These are phyloP conservation scores for Ustulina deusta DNA, from an alignment of 2,329 filamentous ascomycete genomes.

Conservation along the genomic window DNA sequence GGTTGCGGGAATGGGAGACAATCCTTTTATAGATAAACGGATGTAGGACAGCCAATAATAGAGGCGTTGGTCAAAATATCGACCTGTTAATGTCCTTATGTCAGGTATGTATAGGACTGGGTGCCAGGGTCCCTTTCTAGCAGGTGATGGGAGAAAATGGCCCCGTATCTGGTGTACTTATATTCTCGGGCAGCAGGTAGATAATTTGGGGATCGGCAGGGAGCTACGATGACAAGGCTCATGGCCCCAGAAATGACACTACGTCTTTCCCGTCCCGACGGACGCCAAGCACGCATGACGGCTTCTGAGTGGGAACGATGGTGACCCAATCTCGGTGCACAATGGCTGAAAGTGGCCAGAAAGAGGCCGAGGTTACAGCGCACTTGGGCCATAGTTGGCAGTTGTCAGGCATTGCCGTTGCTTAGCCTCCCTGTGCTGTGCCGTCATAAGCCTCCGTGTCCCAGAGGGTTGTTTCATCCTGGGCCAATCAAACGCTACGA, in stretches of 20 bases:
- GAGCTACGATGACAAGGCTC: slow-evolving; percentile 31
- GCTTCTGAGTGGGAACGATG: slow-evolving; percentile 20
- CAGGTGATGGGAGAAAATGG: slow-evolving; percentile 31
- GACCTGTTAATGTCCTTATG: slow-evolving; percentile 16
- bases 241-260: slow-evolving; percentile 22
- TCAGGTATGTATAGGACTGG: slow-evolving; percentile 3
- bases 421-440: slow-evolving; percentile 40
- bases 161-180: slow-evolving; percentile 18
- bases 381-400: slow-evolving; percentile 35
- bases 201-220: slow-evolving; percentile 30
- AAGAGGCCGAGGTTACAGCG: slow-evolving; percentile 47
- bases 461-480: slow-evolving; percentile 28
- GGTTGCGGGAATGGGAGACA: slow-evolving; percentile 2
- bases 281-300: slow-evolving; percentile 5
- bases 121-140: slow-evolving; percentile 28
- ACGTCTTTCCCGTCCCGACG: slow-evolving; percentile 20
- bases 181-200: neutral
- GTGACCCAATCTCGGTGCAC: slow-evolving; percentile 5
- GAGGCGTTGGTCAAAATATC: slow-evolving; percentile 32
- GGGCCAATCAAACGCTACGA: slow-evolving; percentile 42
- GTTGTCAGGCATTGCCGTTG: slow-evolving; percentile 31
- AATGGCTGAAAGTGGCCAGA: slow-evolving; percentile 12
- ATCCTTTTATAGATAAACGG: slow-evolving; percentile 29
- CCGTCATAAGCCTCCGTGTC: slow-evolving; percentile 27
- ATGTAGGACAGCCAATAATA: slow-evolving; percentile 3